These are phyloP conservation scores for Spathaspora passalidarum DNA, from an alignment of 805 yeast genomes.

Conservation along the genomic window DNA sequence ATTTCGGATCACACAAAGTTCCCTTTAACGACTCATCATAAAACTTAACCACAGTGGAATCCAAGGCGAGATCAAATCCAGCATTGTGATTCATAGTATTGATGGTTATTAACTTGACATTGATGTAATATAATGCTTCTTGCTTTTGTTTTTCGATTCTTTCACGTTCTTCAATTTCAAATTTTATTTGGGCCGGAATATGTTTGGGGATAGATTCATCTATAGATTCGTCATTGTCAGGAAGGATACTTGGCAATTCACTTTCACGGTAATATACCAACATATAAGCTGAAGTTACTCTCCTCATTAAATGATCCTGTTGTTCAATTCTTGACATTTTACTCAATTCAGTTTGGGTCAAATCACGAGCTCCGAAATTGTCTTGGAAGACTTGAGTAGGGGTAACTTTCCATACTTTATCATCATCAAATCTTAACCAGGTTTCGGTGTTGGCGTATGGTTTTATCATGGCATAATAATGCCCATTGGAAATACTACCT, in stretches of 20 bases:
- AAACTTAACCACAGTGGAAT: constrained; percentile 42
- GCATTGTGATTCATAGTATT: constrained; percentile 54
- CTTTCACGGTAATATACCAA: constrained; percentile 81
- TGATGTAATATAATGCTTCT: constrained; percentile 49
- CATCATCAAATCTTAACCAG: constrained; percentile 96
- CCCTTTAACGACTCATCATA: constrained; percentile 45
- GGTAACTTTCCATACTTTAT: constrained; percentile 85
- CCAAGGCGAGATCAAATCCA: constrained; percentile 78
- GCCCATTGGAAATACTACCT: constrained; percentile 95
- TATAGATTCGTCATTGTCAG: constrained; percentile 50
- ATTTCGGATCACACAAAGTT: constrained; percentile 40
- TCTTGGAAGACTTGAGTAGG: constrained; percentile 84
- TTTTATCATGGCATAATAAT: constrained; percentile 89
- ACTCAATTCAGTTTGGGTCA: constrained; percentile 46
- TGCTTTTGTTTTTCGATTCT: constrained; percentile 57
- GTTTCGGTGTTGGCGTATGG: constrained; percentile 59
- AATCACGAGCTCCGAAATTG: constrained; percentile 79
- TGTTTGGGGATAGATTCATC: constrained; percentile 51
- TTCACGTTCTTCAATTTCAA: constrained; percentile 59
- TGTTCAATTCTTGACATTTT: constrained; percentile 57
- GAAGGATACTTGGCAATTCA: constrained; percentile 55
- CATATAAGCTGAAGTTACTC: constrained; percentile 97
- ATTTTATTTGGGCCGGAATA: constrained; percentile 61
- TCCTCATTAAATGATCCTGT: constrained; percentile 58
- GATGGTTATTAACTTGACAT: constrained; percentile 54